phyloP scores from a whole-genome alignment of 495 filamentous ascomycete species.

The Cercophora samala region DNA sequence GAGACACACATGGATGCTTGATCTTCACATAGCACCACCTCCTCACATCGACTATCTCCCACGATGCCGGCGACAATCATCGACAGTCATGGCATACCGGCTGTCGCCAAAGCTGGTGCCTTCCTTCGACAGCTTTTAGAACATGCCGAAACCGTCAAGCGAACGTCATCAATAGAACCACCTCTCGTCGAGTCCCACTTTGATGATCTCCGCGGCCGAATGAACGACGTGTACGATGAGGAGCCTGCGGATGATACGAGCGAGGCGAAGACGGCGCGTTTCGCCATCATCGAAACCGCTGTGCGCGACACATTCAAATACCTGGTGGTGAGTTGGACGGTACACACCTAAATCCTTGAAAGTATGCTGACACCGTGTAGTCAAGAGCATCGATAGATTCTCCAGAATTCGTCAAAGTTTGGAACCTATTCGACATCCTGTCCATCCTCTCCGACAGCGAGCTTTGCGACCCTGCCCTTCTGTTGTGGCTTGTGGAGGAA shows the following conservation, averaged over 20 bases:
- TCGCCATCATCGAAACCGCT: conserved; percentile 72
- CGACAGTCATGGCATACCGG: conserved; percentile 48
- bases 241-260: conserved; percentile 15
- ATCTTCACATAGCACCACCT: neutral
- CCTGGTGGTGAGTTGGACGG: conserved; percentile 57
- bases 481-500: conserved; percentile 91
- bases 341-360: neutral
- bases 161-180: conserved; percentile 67
- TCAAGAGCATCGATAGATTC: conserved; percentile 67
- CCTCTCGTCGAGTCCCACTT: conserved; percentile 65
- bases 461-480: conserved; percentile 77
- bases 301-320: conserved; percentile 73
- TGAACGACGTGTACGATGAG: conserved; percentile 39
- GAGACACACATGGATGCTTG: neutral
- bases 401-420: conserved; percentile 72
- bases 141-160: conserved; percentile 63
- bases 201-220: conserved; percentile 41
- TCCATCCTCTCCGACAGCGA: conserved; percentile 80
- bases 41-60: neutral
- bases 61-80: conserved; percentile 41
- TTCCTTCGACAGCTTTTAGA: conserved; percentile 61
- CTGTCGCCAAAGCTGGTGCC: conserved; percentile 53
- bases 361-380: conserved; percentile 35
- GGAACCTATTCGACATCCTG: conserved; percentile 90
- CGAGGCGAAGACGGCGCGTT: conserved; percentile 46